Evolutionary conservation across 2,329 filamentous ascomycete genomes (phyloP), one percentile per base, ranked within the genome.

Genomic region (Helicocarpus griseus): DNA sequence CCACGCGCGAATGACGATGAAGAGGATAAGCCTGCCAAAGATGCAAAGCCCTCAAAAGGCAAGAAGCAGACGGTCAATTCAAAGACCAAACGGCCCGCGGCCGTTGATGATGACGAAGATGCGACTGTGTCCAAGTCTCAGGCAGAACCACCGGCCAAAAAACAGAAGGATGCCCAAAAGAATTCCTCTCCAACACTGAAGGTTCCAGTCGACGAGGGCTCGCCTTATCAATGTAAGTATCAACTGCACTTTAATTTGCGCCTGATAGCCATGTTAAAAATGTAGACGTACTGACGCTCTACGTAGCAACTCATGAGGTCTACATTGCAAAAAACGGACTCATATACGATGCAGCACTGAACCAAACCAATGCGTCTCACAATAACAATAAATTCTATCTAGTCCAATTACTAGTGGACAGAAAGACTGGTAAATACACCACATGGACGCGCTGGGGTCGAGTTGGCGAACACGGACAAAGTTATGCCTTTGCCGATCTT

Each of bases 311-410:
- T n/a, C 53, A 61, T 48, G 48, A 54, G 2, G 87, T 94, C 29
- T 82, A 85, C 61, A 78, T 91, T 51, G 84, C 84, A 54, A 68
- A 77, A 1, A 67, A 77, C 36, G 80, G 81, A 19, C 69, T 85
- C 51, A 87, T 91, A 45, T 91, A 80, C 65, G 88, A 94, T 63
- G 87, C 86, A 0, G 82, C 85, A 0, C 73, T 94, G 43, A 93
- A 90, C 58, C 85, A 90, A 64, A 86, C 87, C 9, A 86, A 89
- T 58, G 73, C 86, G 0, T 70, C 73, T 0, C 68, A 76, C 44
- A 93, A 91, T 63, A 86, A 86, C 67, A 91, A 93, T 67, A 93
- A 93, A 58, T 91, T 90, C 65, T 91, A 90, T 62, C 79, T 81
- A 26, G 65, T 89, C 26, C 86, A 91, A 72, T 73, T 87, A 55